These are phyloP conservation scores for Arachis hypogaea DNA, from an alignment of 306 rosid species.

Conservation along the genomic window DNA sequence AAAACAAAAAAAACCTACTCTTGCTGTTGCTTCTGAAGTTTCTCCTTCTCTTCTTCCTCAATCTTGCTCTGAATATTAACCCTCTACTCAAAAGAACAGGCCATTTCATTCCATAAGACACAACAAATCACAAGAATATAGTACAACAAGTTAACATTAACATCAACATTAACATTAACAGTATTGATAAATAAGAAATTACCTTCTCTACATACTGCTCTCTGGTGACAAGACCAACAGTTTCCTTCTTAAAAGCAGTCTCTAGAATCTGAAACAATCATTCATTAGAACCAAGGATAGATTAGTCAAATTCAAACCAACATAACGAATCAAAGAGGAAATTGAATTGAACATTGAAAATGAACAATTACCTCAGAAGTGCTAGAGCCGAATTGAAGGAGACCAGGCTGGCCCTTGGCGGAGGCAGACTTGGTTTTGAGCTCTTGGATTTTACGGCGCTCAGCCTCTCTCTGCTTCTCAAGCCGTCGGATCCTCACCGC, in stretches of 20 bases:
- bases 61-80: conserved; percentile 84
- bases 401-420: conserved; percentile 82
- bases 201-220: conserved; percentile 98
- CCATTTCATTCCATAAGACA: conserved; percentile 4
- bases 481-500: conserved; percentile 90
- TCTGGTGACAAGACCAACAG: conserved; percentile 92
- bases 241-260: conserved; percentile 96
- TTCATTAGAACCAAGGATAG: background rate
- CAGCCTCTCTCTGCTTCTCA: conserved; percentile 97
- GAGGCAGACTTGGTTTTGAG: conserved; percentile 88
- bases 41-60: conserved; percentile 99
- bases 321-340: background rate
- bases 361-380: conserved; percentile 72
- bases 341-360: background rate
- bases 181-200: background rate
- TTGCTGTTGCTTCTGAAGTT: conserved; percentile 90
- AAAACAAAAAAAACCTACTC: conserved; percentile 55
- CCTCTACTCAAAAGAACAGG: conserved; percentile 52
- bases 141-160: background rate
- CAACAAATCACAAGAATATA: background rate
- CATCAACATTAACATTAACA: background rate
- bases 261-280: conserved; percentile 77
- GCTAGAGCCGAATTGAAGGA: conserved; percentile 98
- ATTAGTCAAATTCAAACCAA: background rate
- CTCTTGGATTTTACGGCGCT: conserved; percentile 95